Evolutionary conservation across 805 yeast genomes (phyloP).

Genomic region (Wickerhamomyces hampshirensis): DNA sequence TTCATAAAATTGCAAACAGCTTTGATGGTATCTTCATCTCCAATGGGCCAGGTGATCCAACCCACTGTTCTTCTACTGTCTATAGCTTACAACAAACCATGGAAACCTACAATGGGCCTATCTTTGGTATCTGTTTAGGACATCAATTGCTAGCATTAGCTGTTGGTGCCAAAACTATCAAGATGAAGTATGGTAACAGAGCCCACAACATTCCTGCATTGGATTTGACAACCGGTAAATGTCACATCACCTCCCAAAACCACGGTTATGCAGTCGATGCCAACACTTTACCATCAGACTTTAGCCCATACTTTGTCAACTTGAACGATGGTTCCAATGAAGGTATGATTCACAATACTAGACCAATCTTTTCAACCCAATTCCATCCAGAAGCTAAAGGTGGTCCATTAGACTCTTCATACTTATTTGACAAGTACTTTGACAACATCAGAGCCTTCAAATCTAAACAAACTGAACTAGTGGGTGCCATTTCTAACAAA

Average conservation of each 20-base stretch:
- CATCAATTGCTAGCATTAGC: conserved; percentile 96
- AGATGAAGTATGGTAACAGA: conserved; percentile 96
- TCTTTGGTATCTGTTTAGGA: conserved; percentile 97
- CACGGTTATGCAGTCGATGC: conserved; percentile 98
- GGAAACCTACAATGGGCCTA: conserved; percentile 66
- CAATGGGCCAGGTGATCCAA: conserved; percentile 98
- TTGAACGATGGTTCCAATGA: conserved; percentile 95
- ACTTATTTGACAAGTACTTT: conserved; percentile 87
- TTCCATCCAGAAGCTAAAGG: conserved; percentile 99
- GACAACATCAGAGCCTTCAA: conserved; percentile 59
- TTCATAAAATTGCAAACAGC: conserved; percentile 83
- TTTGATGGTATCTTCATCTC: conserved; percentile 94
- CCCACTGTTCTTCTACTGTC: conserved; percentile 79
- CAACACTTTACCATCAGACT: conserved; percentile 64
- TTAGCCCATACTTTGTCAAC: conserved; percentile 86
- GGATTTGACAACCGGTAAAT: conserved; percentile 83
- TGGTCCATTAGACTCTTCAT: conserved; percentile 93
- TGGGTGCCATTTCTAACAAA: conserved; percentile 34
- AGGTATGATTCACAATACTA: conserved; percentile 86
- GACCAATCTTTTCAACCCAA: conserved; percentile 94
- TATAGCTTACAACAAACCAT: conserved; percentile 67
- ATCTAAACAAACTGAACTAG: conserved; percentile 35
- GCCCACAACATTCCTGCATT: conserved; percentile 98
- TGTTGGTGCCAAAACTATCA: conserved; percentile 86
- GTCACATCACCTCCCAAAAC: conserved; percentile 98